Evolutionary conservation across 2,329 filamentous ascomycete species (phyloP), one percentile per base, ranked within the genome.

Genomic region (Fonsecaea pedrosoi): DNA sequence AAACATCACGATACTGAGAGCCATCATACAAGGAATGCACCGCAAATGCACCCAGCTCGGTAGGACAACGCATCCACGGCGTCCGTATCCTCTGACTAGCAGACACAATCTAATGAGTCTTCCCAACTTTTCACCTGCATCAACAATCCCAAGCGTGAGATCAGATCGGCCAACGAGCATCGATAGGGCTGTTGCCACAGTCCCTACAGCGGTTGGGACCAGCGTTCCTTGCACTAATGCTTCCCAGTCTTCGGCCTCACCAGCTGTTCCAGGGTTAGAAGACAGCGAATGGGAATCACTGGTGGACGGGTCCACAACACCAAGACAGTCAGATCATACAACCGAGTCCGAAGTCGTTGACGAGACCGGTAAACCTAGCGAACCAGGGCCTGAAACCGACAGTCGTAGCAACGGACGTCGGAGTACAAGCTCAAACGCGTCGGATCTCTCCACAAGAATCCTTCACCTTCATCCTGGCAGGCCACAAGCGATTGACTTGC

Each of bases 1-100:
- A 18, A 50, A 55, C 15, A 53, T 63, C 30, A 38, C 37, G 5
- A 42, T 10, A 5, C 50, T 68, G 18, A 58, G 62, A 21, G 21
- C 34, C 6, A 62, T 55, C 15, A 62, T 68, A 40, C 25, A 55
- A 35, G n/a, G 15, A 13, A 68, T 68, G 63, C 35, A 53, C 40
- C 13, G 34, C n/a, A 37, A 62, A 48, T 62, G 38, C 35, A 30
- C 15, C 8, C 58, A 40, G 32, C 58, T 61, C 7, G 2, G 30
- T 15, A n/a, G 34, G n/a, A 18, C 10, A 9, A 34, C 9, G 1
- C 58, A 54, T 42, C n/a, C 42, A 7, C 9, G 1, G 42, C 64
- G 53, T 25, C 32, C 9, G 9, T 54, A 40, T 18, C 64, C 64
- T 15, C 35, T 62, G 15, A 62, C 58, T 8, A 66, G 64, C 58